Evolutionary conservation across 495 filamentous ascomycete species (phyloP), one percentile per base, ranked within the genome.

Genomic region (Penicillium soppii): DNA sequence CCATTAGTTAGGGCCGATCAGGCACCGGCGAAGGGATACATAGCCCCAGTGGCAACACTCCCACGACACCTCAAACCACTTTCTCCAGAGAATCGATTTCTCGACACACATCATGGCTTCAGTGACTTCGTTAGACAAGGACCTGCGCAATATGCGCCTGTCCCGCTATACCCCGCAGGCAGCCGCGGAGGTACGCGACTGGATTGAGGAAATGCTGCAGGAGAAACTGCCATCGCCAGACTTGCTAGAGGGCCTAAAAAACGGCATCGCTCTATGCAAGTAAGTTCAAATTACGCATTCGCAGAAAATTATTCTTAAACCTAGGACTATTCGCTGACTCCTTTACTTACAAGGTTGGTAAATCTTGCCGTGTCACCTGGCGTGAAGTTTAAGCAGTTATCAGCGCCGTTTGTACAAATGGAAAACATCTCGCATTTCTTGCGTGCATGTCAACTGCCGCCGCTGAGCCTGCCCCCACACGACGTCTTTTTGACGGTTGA

Each of bases 341-440:
- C 45, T 57, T 36, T 52, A 46, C 19, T n/a, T 50, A 50, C 17
- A 52, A 96, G 92, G 59, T 83, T 98, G 33, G 80, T 89, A 51
- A 98, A 96, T 61, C 78, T 91, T 46, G 89, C 82, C 39, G 74
- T 92, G 44, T 86, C 85, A 7, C 87, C 91, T 8, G 88, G 88
- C 33, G 83, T 95, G 67, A 77, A 76, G 43, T 88, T 78, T 69
- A 96, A 96, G 70, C 77, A 83, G 51, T 95, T 90, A 0, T 62
- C 83, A 21, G 97, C 97, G 91, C 94, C 94, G 3, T 98, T 98
- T 69, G 92, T 97, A 26, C 95, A 97, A 70, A 97, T 96, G 94
- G 94, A 99, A 66, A 97, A 99, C 60, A 96, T 99, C 62, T 95
- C 92, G 7, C 89, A 94, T 64, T 99, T 97, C 73, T 84, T 99